phyloP scores from a whole-genome alignment of 2,329 filamentous ascomycete species.

The Claviceps fusiformis region DNA sequence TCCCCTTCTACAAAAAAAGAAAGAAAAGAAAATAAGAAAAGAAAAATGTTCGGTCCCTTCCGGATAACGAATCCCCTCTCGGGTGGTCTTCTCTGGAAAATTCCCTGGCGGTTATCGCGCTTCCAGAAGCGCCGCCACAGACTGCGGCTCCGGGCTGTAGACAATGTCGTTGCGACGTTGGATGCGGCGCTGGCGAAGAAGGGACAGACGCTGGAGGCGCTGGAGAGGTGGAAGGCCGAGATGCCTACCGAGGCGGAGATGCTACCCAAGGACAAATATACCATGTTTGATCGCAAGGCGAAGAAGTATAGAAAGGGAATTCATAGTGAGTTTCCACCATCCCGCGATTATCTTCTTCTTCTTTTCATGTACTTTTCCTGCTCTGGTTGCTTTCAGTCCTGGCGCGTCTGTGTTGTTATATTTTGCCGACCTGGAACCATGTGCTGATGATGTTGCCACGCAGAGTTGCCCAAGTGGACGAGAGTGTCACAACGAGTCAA shows the following conservation, averaged over 20 bases:
- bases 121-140: slow-evolving; percentile 85
- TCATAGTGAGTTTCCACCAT: slow-evolving; percentile 55
- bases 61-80: slow-evolving; percentile 64
- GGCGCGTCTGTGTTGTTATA: neutral
- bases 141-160: slow-evolving; percentile 69
- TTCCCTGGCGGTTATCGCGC: slow-evolving; percentile 84
- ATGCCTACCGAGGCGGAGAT: slow-evolving; percentile 96
- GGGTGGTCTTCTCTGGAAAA: slow-evolving; percentile 88
- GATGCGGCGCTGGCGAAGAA: slow-evolving; percentile 64
- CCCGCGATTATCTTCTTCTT: neutral
- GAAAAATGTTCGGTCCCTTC: slow-evolving; percentile 68
- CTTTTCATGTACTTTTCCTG: neutral
- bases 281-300: slow-evolving; percentile 90
- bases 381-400: neutral
- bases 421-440: neutral
- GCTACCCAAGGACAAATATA: slow-evolving; percentile 94
- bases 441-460: slow-evolving; percentile 9
- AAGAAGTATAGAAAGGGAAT: slow-evolving; percentile 94
- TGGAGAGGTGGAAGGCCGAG: slow-evolving; percentile 85
- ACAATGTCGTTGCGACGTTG: slow-evolving; percentile 73
- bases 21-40: slow-evolving; percentile 11
- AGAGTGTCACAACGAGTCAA: slow-evolving; percentile 88
- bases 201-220: slow-evolving; percentile 57
- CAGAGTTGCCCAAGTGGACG: slow-evolving; percentile 85
- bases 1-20: neutral